Percentiles rank a stretch among this genome's conserved stretches.
These are phyloP conservation scores for Asterella californica DNA, from an alignment of 225 moss, liverwort and hornwort genomes.

Conservation along the genomic window DNA sequence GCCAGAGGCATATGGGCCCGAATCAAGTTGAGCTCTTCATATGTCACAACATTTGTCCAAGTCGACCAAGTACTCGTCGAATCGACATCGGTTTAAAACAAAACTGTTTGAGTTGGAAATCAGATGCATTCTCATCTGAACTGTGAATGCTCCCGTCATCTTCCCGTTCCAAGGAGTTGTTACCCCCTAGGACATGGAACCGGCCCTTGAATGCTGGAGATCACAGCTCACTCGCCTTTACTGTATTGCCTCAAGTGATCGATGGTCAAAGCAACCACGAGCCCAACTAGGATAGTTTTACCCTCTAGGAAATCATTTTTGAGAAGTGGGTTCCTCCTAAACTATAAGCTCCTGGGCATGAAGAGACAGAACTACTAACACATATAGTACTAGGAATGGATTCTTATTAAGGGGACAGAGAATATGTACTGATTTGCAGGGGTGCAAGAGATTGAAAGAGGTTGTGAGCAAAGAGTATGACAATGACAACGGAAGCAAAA, in stretches of 20 bases:
- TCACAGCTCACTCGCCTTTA: neutral
- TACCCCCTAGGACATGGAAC: neutral
- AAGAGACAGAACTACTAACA: neutral
- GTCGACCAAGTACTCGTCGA: neutral
- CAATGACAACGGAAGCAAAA: neutral
- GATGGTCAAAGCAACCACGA: neutral
- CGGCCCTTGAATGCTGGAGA: neutral
- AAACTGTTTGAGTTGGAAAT: neutral
- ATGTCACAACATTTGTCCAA: constrained; percentile 6
- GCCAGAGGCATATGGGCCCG: constrained; percentile 5
- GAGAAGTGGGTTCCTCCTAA: neutral
- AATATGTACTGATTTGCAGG: neutral
- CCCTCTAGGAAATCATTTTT: no score
- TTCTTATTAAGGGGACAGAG: neutral
- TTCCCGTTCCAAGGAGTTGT: neutral
- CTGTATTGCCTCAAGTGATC: neutral
- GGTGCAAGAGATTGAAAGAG: no score
- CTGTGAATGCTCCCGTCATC: neutral
- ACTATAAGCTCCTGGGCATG: neutral
- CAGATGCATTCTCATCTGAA: constrained; percentile 4
- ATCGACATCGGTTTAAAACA: neutral
- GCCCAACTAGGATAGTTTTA: neutral
- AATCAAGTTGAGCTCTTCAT: neutral
- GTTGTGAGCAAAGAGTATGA: no score
- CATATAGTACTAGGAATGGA: neutral